These are phyloP conservation scores for Umbelopsis sp. DNA, from an alignment of 192 early-diverging fungal genomes.

Conservation along the genomic window DNA sequence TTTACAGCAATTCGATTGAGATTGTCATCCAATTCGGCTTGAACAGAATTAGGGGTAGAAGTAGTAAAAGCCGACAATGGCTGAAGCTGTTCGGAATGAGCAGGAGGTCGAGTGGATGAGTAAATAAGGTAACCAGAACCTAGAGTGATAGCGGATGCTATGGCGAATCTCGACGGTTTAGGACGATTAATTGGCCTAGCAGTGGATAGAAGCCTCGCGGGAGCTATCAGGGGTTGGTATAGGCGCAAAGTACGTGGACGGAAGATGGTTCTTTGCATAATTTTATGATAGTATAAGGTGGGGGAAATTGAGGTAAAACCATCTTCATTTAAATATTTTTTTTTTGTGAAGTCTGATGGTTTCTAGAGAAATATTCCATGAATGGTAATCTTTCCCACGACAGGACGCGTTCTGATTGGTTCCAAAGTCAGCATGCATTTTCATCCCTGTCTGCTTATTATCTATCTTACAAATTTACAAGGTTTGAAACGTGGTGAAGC, in stretches of 20 bases:
- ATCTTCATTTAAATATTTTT: constrained; percentile 15
- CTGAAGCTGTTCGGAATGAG: constrained; percentile 3
- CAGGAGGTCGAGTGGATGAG: not conserved
- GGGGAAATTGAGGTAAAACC: not conserved
- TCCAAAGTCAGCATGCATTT: not conserved
- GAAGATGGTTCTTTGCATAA: not conserved
- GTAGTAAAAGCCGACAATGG: constrained; percentile 23
- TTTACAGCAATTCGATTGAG: constrained; percentile 43
- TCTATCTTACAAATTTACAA: not conserved
- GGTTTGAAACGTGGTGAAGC: too few species aligned
- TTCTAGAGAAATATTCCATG: constrained; percentile 3
- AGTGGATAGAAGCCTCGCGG: not conserved
- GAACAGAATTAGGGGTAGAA: constrained; percentile 13
- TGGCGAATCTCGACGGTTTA: constrained; percentile 11
- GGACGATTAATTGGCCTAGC: not conserved
- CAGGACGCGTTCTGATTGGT: constrained; percentile 11
- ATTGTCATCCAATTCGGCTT: constrained; percentile 41
- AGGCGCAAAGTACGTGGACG: not conserved
- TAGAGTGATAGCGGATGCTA: constrained; percentile 2
- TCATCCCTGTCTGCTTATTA: constrained; percentile 1
- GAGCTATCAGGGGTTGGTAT: not conserved
- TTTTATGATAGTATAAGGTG: not conserved
- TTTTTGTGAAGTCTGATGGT: not conserved
- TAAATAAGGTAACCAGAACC: constrained; percentile 10
- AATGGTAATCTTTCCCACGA: constrained; percentile 20